phyloP scores from a whole-genome alignment of 2,329 filamentous ascomycete genomes.

The Colletotrichum neosansevieriae region DNA sequence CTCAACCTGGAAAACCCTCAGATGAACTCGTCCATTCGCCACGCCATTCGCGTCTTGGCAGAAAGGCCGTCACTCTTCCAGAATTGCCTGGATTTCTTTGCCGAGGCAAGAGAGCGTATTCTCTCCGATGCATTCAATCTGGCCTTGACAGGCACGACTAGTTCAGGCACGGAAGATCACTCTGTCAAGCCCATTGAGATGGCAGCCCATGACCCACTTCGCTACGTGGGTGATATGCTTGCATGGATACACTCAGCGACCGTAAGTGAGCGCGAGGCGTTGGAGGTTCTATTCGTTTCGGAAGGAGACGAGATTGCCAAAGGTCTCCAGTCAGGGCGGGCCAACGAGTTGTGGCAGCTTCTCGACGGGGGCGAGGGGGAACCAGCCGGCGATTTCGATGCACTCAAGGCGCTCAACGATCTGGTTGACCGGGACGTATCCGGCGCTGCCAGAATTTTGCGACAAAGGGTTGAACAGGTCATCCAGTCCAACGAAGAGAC shows the following conservation, averaged over 20 bases:
- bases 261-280: slow-evolving; percentile 91
- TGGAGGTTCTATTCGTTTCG: slow-evolving; percentile 91
- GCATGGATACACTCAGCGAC: slow-evolving; percentile 96
- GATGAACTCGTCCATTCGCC: slow-evolving; percentile 85
- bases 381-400: slow-evolving; percentile 75
- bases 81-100: slow-evolving; percentile 92
- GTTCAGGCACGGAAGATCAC: slow-evolving; percentile 68
- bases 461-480: slow-evolving; percentile 90
- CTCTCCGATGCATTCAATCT: slow-evolving; percentile 90
- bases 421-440: slow-evolving; percentile 88
- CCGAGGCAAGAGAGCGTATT: slow-evolving; percentile 87
- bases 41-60: slow-evolving; percentile 86
- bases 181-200: slow-evolving; percentile 92
- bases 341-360: slow-evolving; percentile 86
- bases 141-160: slow-evolving; percentile 80
- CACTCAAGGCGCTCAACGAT: slow-evolving; percentile 83
- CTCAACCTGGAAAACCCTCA: slow-evolving; percentile 95
- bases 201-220: slow-evolving; percentile 88
- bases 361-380: slow-evolving; percentile 69
- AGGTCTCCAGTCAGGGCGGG: slow-evolving; percentile 82
- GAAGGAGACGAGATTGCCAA: slow-evolving; percentile 90
- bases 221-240: slow-evolving; percentile 97
- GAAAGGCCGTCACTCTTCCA: slow-evolving; percentile 93
- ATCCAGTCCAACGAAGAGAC: slow-evolving; percentile 93
- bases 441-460: slow-evolving; percentile 85